A percentile compares a stretch with the other conserved stretches of the same genome.
Evolutionary conservation across 2,329 filamentous ascomycete genomes (phyloP).

Genomic region (Aureobasidium musti): DNA sequence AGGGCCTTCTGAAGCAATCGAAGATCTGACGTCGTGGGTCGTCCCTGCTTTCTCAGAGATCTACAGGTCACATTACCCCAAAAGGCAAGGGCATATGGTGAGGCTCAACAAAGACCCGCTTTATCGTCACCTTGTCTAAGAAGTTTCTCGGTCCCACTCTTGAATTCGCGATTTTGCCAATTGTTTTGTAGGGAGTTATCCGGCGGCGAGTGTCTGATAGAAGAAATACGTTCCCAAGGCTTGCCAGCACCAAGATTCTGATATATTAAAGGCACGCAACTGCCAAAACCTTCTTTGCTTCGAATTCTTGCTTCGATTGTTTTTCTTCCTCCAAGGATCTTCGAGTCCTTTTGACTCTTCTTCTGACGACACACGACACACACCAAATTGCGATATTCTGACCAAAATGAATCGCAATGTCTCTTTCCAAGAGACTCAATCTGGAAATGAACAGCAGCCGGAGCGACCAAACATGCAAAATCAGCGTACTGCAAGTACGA

Average conservation of each 20-base stretch:
- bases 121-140: slow-evolving; percentile 14
- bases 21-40: slow-evolving; percentile 14
- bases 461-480: slow-evolving; percentile 17
- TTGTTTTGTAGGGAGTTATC: neutral
- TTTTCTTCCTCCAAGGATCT: neutral
- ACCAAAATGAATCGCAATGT: slow-evolving; percentile 21
- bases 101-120: slow-evolving; percentile 27
- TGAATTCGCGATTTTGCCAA: slow-evolving; percentile 17
- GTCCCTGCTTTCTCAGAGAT: slow-evolving; percentile 3
- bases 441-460: neutral
- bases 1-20: neutral
- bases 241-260: neutral
- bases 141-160: slow-evolving; percentile 26
- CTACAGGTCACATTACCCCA: neutral
- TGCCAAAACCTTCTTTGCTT: neutral
- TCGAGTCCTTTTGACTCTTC: slow-evolving; percentile 10
- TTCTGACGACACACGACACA: neutral
- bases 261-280: slow-evolving; percentile 9
- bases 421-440: neutral
- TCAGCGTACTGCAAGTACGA: slow-evolving; percentile 3
- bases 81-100: slow-evolving; percentile 8
- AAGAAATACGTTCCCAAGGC: neutral
- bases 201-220: slow-evolving; percentile 2
- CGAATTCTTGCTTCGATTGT: neutral
- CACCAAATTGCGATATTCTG: neutral